Base-by-base conservation (phyloP, 768 basidiomycete species). In the Mycena epipterygia region DNA sequence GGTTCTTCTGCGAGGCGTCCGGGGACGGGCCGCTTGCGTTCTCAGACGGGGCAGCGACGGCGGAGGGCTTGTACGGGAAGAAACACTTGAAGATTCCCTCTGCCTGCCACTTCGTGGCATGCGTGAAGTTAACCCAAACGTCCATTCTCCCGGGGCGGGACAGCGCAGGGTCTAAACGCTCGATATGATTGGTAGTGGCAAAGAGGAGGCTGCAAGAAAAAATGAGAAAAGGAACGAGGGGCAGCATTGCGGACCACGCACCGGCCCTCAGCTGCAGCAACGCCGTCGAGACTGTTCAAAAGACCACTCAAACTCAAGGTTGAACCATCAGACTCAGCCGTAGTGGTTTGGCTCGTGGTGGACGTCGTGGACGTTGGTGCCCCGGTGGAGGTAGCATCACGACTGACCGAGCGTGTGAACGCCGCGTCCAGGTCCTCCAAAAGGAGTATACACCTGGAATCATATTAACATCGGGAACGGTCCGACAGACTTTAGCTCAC, bases 21-120 rank as follows among this genome's bases (percentile, higher is more conserved):
- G 80, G 77, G 19, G 78, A 68, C 17, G 67, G 65, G n/a, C 75
- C 57, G 19, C 58, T 51, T 32, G 72, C 52, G 64, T 80, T 65
- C 74, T 80, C 25, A n/a, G 74, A 25, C 25, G 71, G 68, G 11
- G 71, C 59, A 19, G 75, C 67, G 42, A 78, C 65, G 23, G 81
- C 67, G 60, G 85, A 73, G 3, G 87, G 83, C 72, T 85, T 90
- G 80, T 80, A 91, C 4, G 95, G 94, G 91, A 96, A 96, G 90
- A 96, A 96, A 80, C 93, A 95, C 79, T 95, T 95, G 89, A 95
- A 96, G 78, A 96, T 94, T 59, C 93, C 94, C 80, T 95, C 94
- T 17, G 95, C 95, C 77, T 96, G 95, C 93, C 93, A 95, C 79
- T 94, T 95, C 11, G 93, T 95, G 7, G 95, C 94, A 76, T 96